Conservation (phyloP, 1,139 yeast genomes). For the Lodderomyces theae region DNA sequence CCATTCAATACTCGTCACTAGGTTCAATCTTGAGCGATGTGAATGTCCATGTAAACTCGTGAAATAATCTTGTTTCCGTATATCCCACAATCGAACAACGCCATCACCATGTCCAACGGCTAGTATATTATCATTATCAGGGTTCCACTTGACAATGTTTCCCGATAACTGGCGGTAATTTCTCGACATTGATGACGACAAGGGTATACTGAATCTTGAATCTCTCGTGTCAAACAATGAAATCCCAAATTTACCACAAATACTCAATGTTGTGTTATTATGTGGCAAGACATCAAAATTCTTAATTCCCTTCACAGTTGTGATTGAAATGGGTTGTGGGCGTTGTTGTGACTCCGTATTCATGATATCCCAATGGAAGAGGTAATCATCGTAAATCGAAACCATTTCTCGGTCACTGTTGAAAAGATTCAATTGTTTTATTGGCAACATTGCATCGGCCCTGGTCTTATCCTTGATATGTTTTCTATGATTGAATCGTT, state of each 20-base stretch:
- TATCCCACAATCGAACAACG: slow-evolving; percentile 70
- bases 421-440: slow-evolving; percentile 29
- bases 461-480: slow-evolving; percentile 41
- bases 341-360: slow-evolving; percentile 44
- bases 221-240: slow-evolving; percentile 66
- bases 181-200: slow-evolving; percentile 10
- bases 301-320: slow-evolving; percentile 49
- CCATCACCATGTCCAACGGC: slow-evolving; percentile 67
- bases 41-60: slow-evolving; percentile 55
- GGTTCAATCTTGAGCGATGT: background rate
- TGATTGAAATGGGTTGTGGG: slow-evolving; percentile 50
- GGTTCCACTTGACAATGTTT: slow-evolving; percentile 61
- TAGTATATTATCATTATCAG: slow-evolving; percentile 54
- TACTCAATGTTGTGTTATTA: slow-evolving; percentile 41
- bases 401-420: slow-evolving; percentile 30
- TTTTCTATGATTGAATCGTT: slow-evolving; percentile 70
- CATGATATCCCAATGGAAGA: slow-evolving; percentile 72
- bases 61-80: slow-evolving; percentile 51
- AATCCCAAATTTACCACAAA: slow-evolving; percentile 70
- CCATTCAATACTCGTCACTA: slow-evolving; percentile 63
- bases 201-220: slow-evolving; percentile 36
- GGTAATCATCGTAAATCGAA: slow-evolving; percentile 58
- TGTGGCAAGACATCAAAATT: slow-evolving; percentile 48
- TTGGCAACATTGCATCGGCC: slow-evolving; percentile 17
- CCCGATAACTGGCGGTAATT: slow-evolving; percentile 22